phyloP scores from a whole-genome alignment of 225 moss, liverwort and hornwort species.

The Takakia lepidozioides region DNA sequence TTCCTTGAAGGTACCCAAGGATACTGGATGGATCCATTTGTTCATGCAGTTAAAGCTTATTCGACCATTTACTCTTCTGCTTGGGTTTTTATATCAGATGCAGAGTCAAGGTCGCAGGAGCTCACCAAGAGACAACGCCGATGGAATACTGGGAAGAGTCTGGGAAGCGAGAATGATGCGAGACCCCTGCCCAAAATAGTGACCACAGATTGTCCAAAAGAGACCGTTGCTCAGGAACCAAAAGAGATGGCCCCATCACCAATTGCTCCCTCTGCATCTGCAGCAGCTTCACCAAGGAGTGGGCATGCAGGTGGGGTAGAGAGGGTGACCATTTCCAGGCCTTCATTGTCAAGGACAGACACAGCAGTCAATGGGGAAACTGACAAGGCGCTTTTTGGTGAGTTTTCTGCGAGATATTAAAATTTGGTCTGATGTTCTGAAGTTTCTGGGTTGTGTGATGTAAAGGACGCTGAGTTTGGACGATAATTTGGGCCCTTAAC shows the following conservation, averaged over 20 bases:
- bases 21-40: too few relatives aligned
- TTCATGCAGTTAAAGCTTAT: too few relatives aligned
- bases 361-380: constrained; percentile 65
- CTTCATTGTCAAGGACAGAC: constrained; percentile 51
- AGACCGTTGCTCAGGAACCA: constrained; percentile 30
- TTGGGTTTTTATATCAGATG: constrained; percentile 39
- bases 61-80: too few relatives aligned
- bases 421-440: too few relatives aligned
- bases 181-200: constrained; percentile 18
- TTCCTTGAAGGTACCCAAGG: too few relatives aligned
- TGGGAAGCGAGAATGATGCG: constrained; percentile 29
- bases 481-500: too few relatives aligned
- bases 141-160: constrained; percentile 77
- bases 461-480: too few relatives aligned
- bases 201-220: constrained; percentile 27
- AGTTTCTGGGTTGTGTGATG: too few relatives aligned
- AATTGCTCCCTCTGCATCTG: constrained; percentile 31
- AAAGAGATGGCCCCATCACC: constrained; percentile 31
- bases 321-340: constrained; percentile 59
- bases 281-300: constrained; percentile 46
- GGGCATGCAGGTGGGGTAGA: constrained; percentile 35
- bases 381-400: constrained; percentile 72
- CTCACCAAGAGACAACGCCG: constrained; percentile 87
- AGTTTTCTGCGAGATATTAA: too few relatives aligned
- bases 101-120: constrained; percentile 51